Percentiles rank a stretch among this genome's conserved stretches.
Evolutionary conservation across 768 basidiomycete species (phyloP).

Genomic region (Goffeauzyma gilvescens): DNA sequence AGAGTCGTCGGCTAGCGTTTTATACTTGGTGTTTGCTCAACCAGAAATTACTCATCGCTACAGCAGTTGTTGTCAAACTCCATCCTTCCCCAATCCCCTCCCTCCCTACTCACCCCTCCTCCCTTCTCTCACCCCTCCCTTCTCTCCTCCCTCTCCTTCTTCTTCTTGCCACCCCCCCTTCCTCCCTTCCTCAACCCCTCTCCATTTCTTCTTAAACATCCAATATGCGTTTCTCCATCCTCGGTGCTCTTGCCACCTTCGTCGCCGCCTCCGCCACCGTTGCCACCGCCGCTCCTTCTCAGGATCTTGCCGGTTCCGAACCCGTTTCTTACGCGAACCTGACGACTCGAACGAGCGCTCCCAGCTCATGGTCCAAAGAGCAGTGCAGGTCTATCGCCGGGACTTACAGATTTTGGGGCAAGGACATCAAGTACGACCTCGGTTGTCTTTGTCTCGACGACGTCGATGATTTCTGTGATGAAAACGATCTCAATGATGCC

Average conservation of each 20-base stretch:
- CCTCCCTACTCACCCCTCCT: background rate
- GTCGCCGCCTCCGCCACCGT: conserved; percentile 8
- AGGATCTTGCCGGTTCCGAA: background rate
- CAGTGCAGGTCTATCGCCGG: conserved; percentile 17
- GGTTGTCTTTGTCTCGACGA: conserved; percentile 24
- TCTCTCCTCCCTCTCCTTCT: background rate
- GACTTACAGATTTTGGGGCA: background rate
- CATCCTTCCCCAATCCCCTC: background rate
- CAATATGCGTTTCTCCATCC: conserved; percentile 10
- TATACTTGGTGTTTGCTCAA: too few relatives aligned
- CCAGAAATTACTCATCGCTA: background rate
- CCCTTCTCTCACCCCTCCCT: background rate
- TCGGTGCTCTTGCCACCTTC: conserved; percentile 8
- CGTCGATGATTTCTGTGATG: conserved; percentile 16
- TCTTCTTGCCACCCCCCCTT: background rate
- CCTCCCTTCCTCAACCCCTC: background rate
- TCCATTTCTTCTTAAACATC: background rate
- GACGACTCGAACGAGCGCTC: background rate
- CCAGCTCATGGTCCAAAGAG: conserved; percentile 1
- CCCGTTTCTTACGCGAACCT: background rate
- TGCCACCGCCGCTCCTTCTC: conserved; percentile 5
- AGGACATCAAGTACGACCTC: conserved; percentile 15
- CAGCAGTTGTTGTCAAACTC: too few relatives aligned
- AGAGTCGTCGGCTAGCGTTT: too few relatives aligned
- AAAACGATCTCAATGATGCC: conserved; percentile 12